These are phyloP conservation scores for Ochromonas danica DNA, from an alignment of 108 stramenopile genomes.

Conservation along the genomic window DNA sequence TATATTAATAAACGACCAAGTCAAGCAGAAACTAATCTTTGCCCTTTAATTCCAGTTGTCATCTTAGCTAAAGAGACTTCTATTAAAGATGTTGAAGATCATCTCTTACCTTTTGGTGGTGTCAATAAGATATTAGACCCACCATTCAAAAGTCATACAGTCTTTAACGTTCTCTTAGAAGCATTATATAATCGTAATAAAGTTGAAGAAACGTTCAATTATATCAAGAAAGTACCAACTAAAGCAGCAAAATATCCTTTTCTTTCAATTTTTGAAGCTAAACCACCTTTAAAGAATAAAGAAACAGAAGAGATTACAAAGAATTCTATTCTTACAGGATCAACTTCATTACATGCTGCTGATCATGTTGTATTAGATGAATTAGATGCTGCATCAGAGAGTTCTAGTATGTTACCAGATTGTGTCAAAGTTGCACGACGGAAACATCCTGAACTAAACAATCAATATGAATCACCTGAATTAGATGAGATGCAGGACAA, in stretches of 20 bases:
- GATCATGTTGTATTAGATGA: neutral
- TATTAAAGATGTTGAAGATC: neutral
- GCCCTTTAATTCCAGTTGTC: constrained; percentile 1
- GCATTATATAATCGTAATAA: neutral
- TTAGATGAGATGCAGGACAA: no score
- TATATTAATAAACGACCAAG: neutral
- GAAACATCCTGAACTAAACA: no score
- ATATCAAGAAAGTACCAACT: no score
- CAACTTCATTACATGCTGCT: neutral
- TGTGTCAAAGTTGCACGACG: no score
- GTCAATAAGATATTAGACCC: neutral
- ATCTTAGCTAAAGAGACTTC: neutral
- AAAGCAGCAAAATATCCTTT: neutral
- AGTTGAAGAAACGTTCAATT: constrained; percentile 7
- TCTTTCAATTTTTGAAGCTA: neutral
- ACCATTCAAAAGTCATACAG: neutral
- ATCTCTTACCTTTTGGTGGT: neutral
- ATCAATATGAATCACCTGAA: no score
- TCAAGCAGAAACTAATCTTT: neutral
- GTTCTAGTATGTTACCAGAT: neutral
- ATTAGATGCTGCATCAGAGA: neutral
- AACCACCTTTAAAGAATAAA: neutral
- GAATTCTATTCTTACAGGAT: no score
- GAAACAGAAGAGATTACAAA: neutral
- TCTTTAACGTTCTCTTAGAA: neutral